A percentile compares a stretch with the other conserved stretches of the same genome.
Conservation (phyloP, 805 yeast genomes). For the Limtongia smithiae region DNA sequence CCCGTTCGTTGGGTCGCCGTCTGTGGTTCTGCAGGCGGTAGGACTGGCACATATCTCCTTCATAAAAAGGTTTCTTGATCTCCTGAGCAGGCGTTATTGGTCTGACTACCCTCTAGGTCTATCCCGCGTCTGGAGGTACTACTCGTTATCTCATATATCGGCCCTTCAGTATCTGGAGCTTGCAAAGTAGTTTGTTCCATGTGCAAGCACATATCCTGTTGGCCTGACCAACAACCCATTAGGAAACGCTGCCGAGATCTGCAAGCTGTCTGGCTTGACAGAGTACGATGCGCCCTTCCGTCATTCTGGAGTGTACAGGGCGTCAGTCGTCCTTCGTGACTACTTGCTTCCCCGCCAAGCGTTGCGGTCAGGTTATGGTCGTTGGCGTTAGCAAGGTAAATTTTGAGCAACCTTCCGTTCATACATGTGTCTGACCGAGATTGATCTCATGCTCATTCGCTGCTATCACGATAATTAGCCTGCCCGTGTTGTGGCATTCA, state of each 20-base stretch:
- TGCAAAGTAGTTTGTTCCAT: conserved; percentile 29
- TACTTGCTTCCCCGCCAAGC: conserved; percentile 44
- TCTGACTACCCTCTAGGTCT: conserved; percentile 59
- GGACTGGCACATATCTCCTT: conserved; percentile 40
- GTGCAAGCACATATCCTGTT: conserved; percentile 6
- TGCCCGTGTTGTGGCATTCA: conserved; percentile 46
- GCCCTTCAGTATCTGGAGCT: conserved; percentile 37
- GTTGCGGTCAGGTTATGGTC: conserved; percentile 46
- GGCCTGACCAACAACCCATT: not conserved
- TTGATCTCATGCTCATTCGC: conserved; percentile 49
- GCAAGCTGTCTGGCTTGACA: conserved; percentile 6
- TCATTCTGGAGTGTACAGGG: conserved; percentile 50
- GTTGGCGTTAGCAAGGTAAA: conserved; percentile 51
- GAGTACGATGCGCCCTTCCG: conserved; percentile 15
- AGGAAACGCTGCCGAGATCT: conserved; percentile 9
- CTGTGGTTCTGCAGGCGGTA: conserved; percentile 61
- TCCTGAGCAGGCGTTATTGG: conserved; percentile 58
- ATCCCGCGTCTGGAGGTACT: conserved; percentile 66
- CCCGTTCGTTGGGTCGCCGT: conserved; percentile 55
- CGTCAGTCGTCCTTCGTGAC: conserved; percentile 45
- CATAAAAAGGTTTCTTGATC: conserved; percentile 47
- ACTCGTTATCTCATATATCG: conserved; percentile 62
- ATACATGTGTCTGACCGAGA: conserved; percentile 53
- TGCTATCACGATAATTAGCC: conserved; percentile 57
- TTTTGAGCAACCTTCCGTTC: conserved; percentile 47